phyloP scores from a whole-genome alignment of 495 filamentous ascomycete genomes.

The Daldinia decipiens region DNA sequence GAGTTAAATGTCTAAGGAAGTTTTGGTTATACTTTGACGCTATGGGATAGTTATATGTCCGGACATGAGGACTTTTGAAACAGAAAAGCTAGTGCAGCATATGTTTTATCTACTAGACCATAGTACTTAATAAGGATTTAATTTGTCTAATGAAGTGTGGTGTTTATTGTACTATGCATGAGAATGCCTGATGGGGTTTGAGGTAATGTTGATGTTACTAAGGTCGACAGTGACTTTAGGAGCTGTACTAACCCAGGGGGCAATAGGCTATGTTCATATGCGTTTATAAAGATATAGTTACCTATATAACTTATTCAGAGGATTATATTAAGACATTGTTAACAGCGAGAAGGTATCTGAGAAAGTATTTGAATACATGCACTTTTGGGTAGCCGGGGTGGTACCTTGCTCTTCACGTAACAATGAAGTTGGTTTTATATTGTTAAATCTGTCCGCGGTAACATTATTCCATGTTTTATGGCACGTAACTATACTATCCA shows the following conservation, averaged over 20 bases:
- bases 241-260: no score
- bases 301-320: background rate
- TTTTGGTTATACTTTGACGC: background rate
- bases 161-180: background rate
- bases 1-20: background rate
- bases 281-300: background rate
- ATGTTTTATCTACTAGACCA: background rate
- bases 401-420: background rate
- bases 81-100: slow-evolving; percentile 4
- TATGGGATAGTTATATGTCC: background rate
- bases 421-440: background rate
- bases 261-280: background rate
- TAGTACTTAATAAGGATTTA: background rate
- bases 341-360: background rate
- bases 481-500: no score
- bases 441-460: no score
- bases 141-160: background rate
- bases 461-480: no score
- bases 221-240: no score
- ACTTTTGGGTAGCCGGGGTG: background rate
- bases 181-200: background rate
- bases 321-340: background rate
- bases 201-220: background rate
- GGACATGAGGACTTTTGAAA: background rate
- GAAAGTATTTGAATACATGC: background rate